phyloP scores from a whole-genome alignment of 2,329 filamentous ascomycete genomes.

The Neocatenulostroma microsporum region DNA sequence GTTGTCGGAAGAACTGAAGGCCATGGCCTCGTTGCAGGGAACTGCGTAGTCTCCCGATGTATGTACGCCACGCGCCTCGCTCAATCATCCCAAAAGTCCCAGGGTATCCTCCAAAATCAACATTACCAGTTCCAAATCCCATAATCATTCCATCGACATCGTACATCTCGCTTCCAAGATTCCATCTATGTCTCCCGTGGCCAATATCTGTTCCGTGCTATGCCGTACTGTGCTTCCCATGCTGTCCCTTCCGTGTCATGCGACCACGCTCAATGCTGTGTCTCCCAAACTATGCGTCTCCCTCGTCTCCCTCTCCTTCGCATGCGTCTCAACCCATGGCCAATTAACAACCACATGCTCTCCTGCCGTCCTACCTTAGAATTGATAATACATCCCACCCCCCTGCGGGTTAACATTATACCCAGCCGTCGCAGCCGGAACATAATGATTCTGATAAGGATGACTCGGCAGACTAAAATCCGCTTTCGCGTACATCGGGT shows the following conservation, averaged over 20 bases:
- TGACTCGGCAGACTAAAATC: slow-evolving; percentile 73
- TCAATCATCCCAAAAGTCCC: neutral
- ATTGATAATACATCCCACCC: slow-evolving; percentile 7
- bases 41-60: too few species aligned
- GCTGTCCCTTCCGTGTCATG: too few species aligned
- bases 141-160: neutral
- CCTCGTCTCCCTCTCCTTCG: neutral
- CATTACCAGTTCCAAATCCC: neutral
- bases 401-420: neutral
- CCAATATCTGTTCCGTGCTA: too few species aligned
- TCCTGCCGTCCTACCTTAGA: too few species aligned
- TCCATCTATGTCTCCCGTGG: too few species aligned
- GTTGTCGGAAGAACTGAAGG: too few species aligned
- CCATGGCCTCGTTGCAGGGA: too few species aligned
- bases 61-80: slow-evolving; percentile 2
- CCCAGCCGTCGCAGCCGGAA: slow-evolving; percentile 48
- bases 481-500: slow-evolving; percentile 62
- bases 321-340: too few species aligned
- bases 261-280: too few species aligned
- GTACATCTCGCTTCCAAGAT: too few species aligned
- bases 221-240: too few species aligned
- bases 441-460: slow-evolving; percentile 74
- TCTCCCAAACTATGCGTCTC: neutral
- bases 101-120: slow-evolving; percentile 2
- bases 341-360: too few species aligned